phyloP scores from a whole-genome alignment of 495 filamentous ascomycete genomes.

The Neurospora africana region DNA sequence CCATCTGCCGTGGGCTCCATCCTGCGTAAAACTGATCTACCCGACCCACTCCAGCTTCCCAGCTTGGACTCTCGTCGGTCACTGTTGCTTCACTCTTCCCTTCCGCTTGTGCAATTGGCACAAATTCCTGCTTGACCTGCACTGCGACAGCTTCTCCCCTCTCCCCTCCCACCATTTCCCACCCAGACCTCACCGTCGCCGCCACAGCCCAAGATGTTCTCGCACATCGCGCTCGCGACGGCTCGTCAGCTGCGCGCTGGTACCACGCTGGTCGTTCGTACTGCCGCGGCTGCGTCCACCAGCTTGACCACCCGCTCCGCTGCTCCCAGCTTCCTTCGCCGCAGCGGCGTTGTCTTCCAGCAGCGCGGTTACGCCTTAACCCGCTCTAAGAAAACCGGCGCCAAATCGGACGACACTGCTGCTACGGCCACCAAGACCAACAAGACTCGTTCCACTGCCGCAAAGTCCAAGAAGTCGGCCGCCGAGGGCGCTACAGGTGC shows the following conservation, averaged over 20 bases:
- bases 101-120: background rate
- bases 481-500: constrained; percentile 6
- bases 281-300: background rate
- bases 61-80: background rate
- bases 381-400: background rate
- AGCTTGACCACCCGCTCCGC: background rate
- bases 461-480: constrained; percentile 5
- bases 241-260: constrained; percentile 13
- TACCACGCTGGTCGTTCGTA: constrained; percentile 2
- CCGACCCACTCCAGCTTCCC: background rate
- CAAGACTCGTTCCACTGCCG: constrained; percentile 11
- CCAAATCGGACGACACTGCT: background rate
- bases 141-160: background rate
- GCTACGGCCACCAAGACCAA: constrained; percentile 9
- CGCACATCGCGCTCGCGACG: constrained; percentile 17
- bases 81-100: background rate
- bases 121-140: constrained; percentile 2
- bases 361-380: constrained; percentile 3
- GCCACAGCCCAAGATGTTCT: constrained; percentile 15
- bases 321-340: background rate
- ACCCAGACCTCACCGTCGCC: background rate
- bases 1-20: background rate
- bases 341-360: constrained; percentile 7
- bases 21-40: background rate
- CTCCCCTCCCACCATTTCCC: background rate